Base-by-base conservation (phyloP, 2,329 filamentous ascomycete species). In the Diaporthe eres region DNA sequence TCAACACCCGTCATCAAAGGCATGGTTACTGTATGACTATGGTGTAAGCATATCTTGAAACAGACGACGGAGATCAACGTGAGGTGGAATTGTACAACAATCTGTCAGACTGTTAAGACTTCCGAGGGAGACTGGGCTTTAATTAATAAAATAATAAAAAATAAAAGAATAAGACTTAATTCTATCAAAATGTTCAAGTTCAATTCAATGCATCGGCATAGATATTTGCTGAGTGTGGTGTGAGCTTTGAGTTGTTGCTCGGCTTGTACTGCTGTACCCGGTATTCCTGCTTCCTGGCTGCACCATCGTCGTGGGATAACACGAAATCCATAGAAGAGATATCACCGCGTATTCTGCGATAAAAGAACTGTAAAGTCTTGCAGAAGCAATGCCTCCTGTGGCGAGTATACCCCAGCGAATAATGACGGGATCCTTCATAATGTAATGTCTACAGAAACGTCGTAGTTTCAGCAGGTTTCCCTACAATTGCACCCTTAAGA, bases 91-190 rank as follows among this genome's bases (percentile, higher is more conserved):
- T 68, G 65, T 39, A 68, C 13, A 25, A 53, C 15, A 13, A 68
- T 3, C 22, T 42, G 31, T 53, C 65, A 68, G n/a, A 68, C 47
- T 68, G 49, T 39, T 6, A 25, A 68, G 63, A 10, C 22, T 53
- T 37, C 8, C 2, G n/a, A n/a, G 63, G 5, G 22, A 25, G 31
- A 19, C 15, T 12, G 28, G 15, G 10, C 31, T 37, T 2, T 9
- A 22, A 68, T 39, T 31, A 17, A 3, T n/a, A 68, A 10, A n/a
- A 15, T 12, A 55, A 22, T 31, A 47, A 47, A 31, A 10, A 42
- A 42, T 28, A 53, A 68, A 53, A 39, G 12, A 13, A 39, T 68
- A 28, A 68, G 1, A 68, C 28, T n/a, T 68, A 53, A 68, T 25
- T 19, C 4, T 42, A 53, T 22, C 17, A n/a, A 19, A 37, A 15